Base-by-base conservation (phyloP, 2,329 filamentous ascomycete genomes). In the Fusarium sp. region DNA sequence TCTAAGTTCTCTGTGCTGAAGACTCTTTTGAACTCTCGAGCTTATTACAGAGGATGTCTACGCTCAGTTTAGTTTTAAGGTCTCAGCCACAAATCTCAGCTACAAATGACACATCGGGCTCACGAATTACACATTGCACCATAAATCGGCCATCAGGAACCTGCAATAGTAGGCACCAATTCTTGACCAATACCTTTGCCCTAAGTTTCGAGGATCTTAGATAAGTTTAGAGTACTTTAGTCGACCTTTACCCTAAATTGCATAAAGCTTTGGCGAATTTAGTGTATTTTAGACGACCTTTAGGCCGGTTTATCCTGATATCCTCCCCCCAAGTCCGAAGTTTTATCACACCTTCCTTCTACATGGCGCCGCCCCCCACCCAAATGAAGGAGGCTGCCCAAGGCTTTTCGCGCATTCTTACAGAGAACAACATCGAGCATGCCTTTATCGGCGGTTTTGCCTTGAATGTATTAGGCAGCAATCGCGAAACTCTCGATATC, bases 311-410 rank as follows among this genome's bases (percentile, higher is more conserved):
- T 12, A 44, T 25, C 0, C 0, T 18, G 4, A 12, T 12, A 25
- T 25, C 23, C 4, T 44, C 23, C 19, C 7, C 16, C 6, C 19
- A 44, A 44, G 1, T 12, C 11, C 9, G 10, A 18, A 19, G 7
- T 8, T 18, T 23, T 8, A 5, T 18, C 4, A 42, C 14, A 3
- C 7, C 5, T 0, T 4, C 5, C 1, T 7, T 7, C 23, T 12
- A 2, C 4, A 44, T 19, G 41, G 10, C 41, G 1, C 16, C n/a
- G 10, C n/a, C 19, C 4, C 16, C 23, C 5, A 3, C 4, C 3
- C 5, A 44, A 1, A 25, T 27, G 44, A 7, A 7, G 44, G 25
- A 19, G 44, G 44, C 25, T 2, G 44, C 44, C 18, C 25, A 27
- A 14, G 23, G 4, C 2, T 45, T 45, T 5, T 27, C 42, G 3